Percentiles rank a stretch among this genome's conserved stretches.
phyloP scores from a whole-genome alignment of 176 grass and related monocot species.

The Dactylis glomerata region DNA sequence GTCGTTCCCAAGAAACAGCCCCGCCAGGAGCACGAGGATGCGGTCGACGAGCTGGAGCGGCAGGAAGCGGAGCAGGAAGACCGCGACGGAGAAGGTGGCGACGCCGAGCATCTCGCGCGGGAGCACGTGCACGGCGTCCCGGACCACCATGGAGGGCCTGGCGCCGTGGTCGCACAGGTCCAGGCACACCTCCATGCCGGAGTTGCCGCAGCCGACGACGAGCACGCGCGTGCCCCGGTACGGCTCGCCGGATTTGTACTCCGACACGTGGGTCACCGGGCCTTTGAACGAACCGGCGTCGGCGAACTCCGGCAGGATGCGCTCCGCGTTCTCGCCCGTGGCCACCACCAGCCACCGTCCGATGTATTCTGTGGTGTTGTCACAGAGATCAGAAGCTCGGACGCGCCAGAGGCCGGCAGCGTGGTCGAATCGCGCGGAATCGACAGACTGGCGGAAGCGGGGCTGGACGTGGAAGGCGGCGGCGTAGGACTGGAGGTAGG shows the following conservation, averaged over 20 bases:
- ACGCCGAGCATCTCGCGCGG: constrained; percentile 28
- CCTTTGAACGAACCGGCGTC: constrained; percentile 1
- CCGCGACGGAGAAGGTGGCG: constrained; percentile 48
- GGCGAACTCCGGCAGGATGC: background rate
- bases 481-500: constrained; percentile 29
- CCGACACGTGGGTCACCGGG: constrained; percentile 7
- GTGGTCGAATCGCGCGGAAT: constrained; percentile 2
- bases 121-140: constrained; percentile 40
- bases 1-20: constrained; percentile 50
- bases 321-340: constrained; percentile 31
- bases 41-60: constrained; percentile 51
- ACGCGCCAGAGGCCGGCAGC: constrained; percentile 1
- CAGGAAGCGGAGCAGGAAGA: constrained; percentile 35
- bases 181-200: constrained; percentile 64
- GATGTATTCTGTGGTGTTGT: background rate
- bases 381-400: background rate
- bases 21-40: constrained; percentile 48
- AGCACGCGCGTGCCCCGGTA: constrained; percentile 15
- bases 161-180: constrained; percentile 57
- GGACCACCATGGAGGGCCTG: constrained; percentile 47
- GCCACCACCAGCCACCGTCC: constrained; percentile 12
- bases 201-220: constrained; percentile 60
- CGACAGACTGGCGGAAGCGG: constrained; percentile 10
- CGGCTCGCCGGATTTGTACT: constrained; percentile 5
- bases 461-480: background rate